Conservation (phyloP, 352 stramenopile species). For the Phytophthora chlamydospora region DNA sequence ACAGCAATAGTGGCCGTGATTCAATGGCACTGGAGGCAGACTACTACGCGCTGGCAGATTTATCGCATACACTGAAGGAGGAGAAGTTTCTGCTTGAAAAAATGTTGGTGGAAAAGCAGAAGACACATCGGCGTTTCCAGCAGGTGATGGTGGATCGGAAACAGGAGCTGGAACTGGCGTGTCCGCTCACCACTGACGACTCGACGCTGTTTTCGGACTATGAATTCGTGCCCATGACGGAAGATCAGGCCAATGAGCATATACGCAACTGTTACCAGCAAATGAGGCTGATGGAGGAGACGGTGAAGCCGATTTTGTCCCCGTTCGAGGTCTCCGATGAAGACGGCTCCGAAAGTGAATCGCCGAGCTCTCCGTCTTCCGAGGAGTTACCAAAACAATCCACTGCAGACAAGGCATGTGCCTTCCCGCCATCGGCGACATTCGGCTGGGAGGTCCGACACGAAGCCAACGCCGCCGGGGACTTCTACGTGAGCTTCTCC, state of each 20-base stretch:
- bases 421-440: slow-evolving; percentile 53
- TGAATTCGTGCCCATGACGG: slow-evolving; percentile 60
- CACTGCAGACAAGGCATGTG: slow-evolving; percentile 21
- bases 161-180: slow-evolving; percentile 53
- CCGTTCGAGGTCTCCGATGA: slow-evolving; percentile 35
- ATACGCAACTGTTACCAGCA: slow-evolving; percentile 66
- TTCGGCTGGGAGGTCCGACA: slow-evolving; percentile 61
- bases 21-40: slow-evolving; percentile 43
- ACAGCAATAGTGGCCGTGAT: slow-evolving; percentile 9
- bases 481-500: slow-evolving; percentile 60
- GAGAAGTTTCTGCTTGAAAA: slow-evolving; percentile 65
- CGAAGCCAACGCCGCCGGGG: slow-evolving; percentile 41
- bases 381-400: slow-evolving; percentile 1
- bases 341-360: slow-evolving; percentile 27
- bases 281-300: slow-evolving; percentile 56
- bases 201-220: slow-evolving; percentile 44
- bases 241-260: slow-evolving; percentile 54
- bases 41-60: slow-evolving; percentile 58
- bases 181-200: slow-evolving; percentile 39
- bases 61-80: slow-evolving; percentile 62
- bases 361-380: slow-evolving; percentile 19
- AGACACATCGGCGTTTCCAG: slow-evolving; percentile 47
- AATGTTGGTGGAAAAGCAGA: slow-evolving; percentile 58
- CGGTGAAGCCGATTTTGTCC: slow-evolving; percentile 44
- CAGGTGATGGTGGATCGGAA: slow-evolving; percentile 60